Evolutionary conservation across 2,329 filamentous ascomycete genomes (phyloP).

Genomic region (Lachnellula cervina): DNA sequence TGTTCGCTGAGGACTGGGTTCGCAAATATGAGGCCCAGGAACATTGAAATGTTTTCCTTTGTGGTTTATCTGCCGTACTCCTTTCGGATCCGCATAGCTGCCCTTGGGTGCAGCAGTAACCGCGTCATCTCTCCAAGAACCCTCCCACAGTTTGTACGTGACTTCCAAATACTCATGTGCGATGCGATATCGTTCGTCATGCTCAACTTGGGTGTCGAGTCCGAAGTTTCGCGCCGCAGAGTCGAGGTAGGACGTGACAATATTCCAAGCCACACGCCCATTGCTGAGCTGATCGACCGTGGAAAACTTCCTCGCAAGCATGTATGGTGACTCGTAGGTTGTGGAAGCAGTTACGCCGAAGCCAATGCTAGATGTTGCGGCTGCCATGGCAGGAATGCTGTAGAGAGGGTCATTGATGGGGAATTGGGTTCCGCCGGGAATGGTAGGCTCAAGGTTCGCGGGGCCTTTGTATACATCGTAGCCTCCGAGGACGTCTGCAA

Average conservation of each 20-base stretch:
- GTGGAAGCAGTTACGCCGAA: constrained; percentile 66
- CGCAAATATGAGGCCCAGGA: constrained; percentile 60
- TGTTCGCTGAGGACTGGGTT: constrained; percentile 34
- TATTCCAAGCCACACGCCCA: constrained; percentile 46
- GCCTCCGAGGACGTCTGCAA: constrained; percentile 61
- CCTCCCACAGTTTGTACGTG: constrained; percentile 26
- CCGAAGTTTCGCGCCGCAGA: constrained; percentile 61
- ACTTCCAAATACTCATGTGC: constrained; percentile 56
- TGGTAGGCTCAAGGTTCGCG: constrained; percentile 53
- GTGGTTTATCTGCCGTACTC: constrained; percentile 63
- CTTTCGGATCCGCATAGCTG: constrained; percentile 53
- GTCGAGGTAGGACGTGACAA: constrained; percentile 65
- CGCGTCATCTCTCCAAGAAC: constrained; percentile 36
- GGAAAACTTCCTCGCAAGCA: constrained; percentile 24
- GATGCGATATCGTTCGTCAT: constrained; percentile 63
- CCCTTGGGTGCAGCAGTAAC: constrained; percentile 55
- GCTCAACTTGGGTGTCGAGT: constrained; percentile 50
- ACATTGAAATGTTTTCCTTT: constrained; percentile 58
- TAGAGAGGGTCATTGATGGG: constrained; percentile 66
- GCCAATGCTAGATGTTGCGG: constrained; percentile 58
- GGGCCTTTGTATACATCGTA: constrained; percentile 67
- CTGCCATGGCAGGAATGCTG: constrained; percentile 62
- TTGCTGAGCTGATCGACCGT: constrained; percentile 43
- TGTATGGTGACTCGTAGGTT: constrained; percentile 50
- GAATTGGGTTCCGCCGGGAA: constrained; percentile 61